A percentile compares a stretch with the other conserved stretches of the same genome.
Evolutionary conservation across 768 basidiomycete species (phyloP).

Genomic region (Boletus tomentosulus): DNA sequence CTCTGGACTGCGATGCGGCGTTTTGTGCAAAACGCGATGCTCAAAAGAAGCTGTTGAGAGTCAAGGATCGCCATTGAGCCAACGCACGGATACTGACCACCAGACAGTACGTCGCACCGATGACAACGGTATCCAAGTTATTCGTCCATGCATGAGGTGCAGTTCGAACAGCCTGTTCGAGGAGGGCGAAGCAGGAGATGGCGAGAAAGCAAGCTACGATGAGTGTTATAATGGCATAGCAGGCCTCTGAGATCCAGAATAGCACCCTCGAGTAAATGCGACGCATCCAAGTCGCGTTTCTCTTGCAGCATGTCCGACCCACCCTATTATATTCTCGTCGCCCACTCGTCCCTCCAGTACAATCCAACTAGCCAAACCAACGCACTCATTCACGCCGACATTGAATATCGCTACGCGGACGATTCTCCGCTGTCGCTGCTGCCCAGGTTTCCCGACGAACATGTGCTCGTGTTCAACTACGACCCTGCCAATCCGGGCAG

Average conservation of each 20-base stretch:
- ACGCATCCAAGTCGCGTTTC: slow-evolving; percentile 14
- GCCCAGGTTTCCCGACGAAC: slow-evolving; percentile 57
- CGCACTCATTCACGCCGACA: slow-evolving; percentile 53
- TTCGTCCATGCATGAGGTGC: slow-evolving; percentile 52
- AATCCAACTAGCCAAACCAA: slow-evolving; percentile 36
- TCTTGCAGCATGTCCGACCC: slow-evolving; percentile 25
- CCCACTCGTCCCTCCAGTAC: slow-evolving; percentile 45
- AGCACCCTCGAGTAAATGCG: slow-evolving; percentile 36
- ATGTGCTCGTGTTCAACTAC: slow-evolving; percentile 71
- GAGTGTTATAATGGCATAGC: slow-evolving; percentile 51
- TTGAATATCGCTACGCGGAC: slow-evolving; percentile 81
- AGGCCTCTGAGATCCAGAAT: slow-evolving; percentile 49
- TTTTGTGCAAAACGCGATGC: slow-evolving; percentile 61
- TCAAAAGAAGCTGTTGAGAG: slow-evolving; percentile 45
- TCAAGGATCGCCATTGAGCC: not conserved
- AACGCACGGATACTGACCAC: slow-evolving; percentile 47
- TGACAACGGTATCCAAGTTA: slow-evolving; percentile 66
- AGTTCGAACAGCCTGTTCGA: slow-evolving; percentile 71
- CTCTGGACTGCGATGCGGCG: slow-evolving; percentile 63
- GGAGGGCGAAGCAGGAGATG: slow-evolving; percentile 59
- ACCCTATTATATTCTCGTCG: slow-evolving; percentile 69
- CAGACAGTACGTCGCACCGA: slow-evolving; percentile 66
- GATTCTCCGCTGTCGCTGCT: slow-evolving; percentile 67
- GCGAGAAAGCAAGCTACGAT: slow-evolving; percentile 50
- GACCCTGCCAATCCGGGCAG: slow-evolving; percentile 40